Percentiles rank a stretch among this genome's conserved stretches.
These are phyloP conservation scores for Tirmania nivea DNA, from an alignment of 495 filamentous ascomycete species.

Conservation along the genomic window DNA sequence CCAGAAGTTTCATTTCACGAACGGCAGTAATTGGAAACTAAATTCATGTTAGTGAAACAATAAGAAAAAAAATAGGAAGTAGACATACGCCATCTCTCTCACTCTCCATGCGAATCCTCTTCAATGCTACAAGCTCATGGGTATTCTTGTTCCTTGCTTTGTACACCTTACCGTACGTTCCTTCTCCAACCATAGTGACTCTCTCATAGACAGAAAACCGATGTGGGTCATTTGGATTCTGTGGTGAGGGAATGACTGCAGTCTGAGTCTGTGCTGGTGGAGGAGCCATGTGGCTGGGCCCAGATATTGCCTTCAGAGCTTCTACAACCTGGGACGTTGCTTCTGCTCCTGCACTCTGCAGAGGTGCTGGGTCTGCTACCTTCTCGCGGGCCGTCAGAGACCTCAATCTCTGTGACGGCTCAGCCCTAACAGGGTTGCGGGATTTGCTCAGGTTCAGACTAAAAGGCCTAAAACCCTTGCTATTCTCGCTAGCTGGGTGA, in stretches of 20 bases:
- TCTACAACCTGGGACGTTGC: not conserved
- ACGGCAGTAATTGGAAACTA: constrained; percentile 85
- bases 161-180: constrained; percentile 53
- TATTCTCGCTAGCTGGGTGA: not conserved
- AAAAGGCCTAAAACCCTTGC: not conserved
- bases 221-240: not conserved
- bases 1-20: constrained; percentile 86
- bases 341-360: not conserved
- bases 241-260: not conserved
- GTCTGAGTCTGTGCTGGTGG: not conserved
- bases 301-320: not conserved
- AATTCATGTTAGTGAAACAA: constrained; percentile 8
- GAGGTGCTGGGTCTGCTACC: not conserved
- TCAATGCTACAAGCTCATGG: constrained; percentile 70
- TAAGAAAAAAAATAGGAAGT: not conserved
- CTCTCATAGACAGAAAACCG: constrained; percentile 10
- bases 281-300: not conserved
- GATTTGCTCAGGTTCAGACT: not conserved
- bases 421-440: not conserved
- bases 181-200: constrained; percentile 19
- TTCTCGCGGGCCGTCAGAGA: not conserved
- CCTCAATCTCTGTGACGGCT: not conserved
- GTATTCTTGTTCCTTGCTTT: constrained; percentile 95
- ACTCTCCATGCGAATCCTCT: constrained; percentile 87
- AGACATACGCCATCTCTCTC: constrained; percentile 54